Evolutionary conservation across 371 early-diverging fungal genomes (phyloP), one percentile per base, ranked within the genome.

Genomic region (Zychaea mexicana): DNA sequence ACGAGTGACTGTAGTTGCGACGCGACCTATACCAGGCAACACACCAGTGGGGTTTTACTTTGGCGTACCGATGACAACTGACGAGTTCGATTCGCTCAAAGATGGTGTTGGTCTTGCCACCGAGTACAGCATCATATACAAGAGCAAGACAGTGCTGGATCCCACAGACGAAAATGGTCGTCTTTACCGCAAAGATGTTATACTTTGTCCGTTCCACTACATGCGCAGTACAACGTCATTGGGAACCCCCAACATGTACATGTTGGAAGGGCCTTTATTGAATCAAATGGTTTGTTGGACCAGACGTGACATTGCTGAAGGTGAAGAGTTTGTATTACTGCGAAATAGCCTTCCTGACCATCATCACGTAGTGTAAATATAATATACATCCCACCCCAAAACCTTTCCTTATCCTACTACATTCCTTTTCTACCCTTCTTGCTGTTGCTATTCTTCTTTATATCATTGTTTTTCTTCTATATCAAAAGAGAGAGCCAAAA

Each of bases 1-100:
- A 63, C 73, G 82, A 84, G 31, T 6, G 52, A n/a, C n/a, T 0
- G 57, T 94, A 3, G 92, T 94, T 77, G 95, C 95, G 2, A 80
- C 71, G 52, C 84, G 90, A 12, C 78, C 82, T 33, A 64, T 95
- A 3, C 95, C 95, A 5, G 75, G 71, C 9, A 81, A 86, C 22
- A 88, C 87, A 3, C 88, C 91, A 0, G 70, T 95, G 2, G 96
- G 96, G 2, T 95, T 94, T 66, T 95, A 95, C 67, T 95, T 95
- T 74, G 96, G 96, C 6, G 94, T 95, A 4, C 96, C 96, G 6
- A 94, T 93, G 92, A 90, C 91, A 3, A 93, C 93, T 61, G 90
- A 92, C 65, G 94, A 94, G 63, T 95, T 92, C 68, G 95, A 95
- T 65, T 85, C 87, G 12, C 68, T 86, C 47, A 95, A 95, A 67